phyloP scores from a whole-genome alignment of 2,329 filamentous ascomycete species.

The Sporothrix phasma region DNA sequence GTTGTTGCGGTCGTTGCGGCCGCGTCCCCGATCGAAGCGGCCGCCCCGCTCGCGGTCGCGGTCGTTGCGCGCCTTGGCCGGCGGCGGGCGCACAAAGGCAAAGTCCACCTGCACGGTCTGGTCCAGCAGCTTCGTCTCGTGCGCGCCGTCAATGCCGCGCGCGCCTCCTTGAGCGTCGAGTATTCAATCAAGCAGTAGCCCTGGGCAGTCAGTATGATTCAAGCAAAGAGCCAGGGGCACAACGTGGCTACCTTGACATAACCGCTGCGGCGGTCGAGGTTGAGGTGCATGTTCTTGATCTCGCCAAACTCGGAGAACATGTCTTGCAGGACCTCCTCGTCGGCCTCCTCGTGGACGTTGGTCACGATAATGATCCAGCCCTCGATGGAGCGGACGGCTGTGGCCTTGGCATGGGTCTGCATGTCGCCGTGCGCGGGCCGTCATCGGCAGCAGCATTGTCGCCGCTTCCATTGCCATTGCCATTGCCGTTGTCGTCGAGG shows the following conservation, averaged over 20 bases:
- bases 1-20: not conserved
- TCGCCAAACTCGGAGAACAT: slow-evolving; percentile 76
- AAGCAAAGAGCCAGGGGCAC: not conserved
- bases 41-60: slow-evolving; percentile 2
- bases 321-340: slow-evolving; percentile 73
- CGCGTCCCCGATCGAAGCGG: not conserved
- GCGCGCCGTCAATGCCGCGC: slow-evolving; percentile 71
- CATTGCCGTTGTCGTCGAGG: slow-evolving; percentile 25
- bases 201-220: slow-evolving; percentile 31
- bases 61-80: slow-evolving; percentile 38
- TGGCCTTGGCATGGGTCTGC: slow-evolving; percentile 63
- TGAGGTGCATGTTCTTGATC: slow-evolving; percentile 79
- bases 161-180: slow-evolving; percentile 65
- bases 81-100: slow-evolving; percentile 73
- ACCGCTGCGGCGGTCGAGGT: slow-evolving; percentile 70
- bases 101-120: slow-evolving; percentile 76
- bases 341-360: slow-evolving; percentile 80
- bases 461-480: not conserved
- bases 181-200: slow-evolving; percentile 83
- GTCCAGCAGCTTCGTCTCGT: slow-evolving; percentile 67
- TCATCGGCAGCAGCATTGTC: not conserved
- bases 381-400: slow-evolving; percentile 76
- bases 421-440: slow-evolving; percentile 39
- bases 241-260: slow-evolving; percentile 62
- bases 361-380: slow-evolving; percentile 83